These are phyloP conservation scores for Vitis amurensis DNA, from an alignment of 164 flowering plant species.

Conservation along the genomic window DNA sequence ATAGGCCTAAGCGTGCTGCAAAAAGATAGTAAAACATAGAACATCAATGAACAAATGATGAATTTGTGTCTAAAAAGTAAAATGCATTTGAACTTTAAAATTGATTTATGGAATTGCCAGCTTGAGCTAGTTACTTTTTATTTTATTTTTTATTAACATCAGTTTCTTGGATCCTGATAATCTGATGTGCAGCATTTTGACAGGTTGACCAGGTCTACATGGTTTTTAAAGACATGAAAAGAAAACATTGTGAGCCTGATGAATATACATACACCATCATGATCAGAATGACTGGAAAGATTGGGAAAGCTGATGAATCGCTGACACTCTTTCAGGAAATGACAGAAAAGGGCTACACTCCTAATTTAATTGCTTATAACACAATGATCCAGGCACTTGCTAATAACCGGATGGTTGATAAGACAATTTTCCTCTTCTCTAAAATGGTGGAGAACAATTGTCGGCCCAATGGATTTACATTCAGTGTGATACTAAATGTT, in stretches of 20 bases:
- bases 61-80: too few relatives aligned
- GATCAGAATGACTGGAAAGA: constrained; percentile 77
- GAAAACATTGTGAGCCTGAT: constrained; percentile 75
- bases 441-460: constrained; percentile 81
- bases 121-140: background rate
- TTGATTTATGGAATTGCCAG: too few relatives aligned
- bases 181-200: constrained; percentile 50
- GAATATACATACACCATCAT: constrained; percentile 84
- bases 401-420: constrained; percentile 64
- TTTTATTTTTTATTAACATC: background rate
- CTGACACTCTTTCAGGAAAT: constrained; percentile 76
- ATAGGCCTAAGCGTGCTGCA: too few relatives aligned
- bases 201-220: constrained; percentile 75
- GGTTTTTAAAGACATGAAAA: constrained; percentile 82
- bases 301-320: constrained; percentile 60
- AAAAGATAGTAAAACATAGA: too few relatives aligned
- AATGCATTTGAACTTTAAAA: too few relatives aligned
- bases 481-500: constrained; percentile 59
- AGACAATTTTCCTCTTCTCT: constrained; percentile 59
- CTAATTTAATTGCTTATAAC: constrained; percentile 69
- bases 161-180: constrained; percentile 22
- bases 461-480: constrained; percentile 88
- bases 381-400: constrained; percentile 81
- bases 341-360: constrained; percentile 57
- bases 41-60: too few relatives aligned